Evolutionary conservation across 2,329 filamentous ascomycete species (phyloP), one percentile per base, ranked within the genome.

Genomic region (Scorias spongiosa): DNA sequence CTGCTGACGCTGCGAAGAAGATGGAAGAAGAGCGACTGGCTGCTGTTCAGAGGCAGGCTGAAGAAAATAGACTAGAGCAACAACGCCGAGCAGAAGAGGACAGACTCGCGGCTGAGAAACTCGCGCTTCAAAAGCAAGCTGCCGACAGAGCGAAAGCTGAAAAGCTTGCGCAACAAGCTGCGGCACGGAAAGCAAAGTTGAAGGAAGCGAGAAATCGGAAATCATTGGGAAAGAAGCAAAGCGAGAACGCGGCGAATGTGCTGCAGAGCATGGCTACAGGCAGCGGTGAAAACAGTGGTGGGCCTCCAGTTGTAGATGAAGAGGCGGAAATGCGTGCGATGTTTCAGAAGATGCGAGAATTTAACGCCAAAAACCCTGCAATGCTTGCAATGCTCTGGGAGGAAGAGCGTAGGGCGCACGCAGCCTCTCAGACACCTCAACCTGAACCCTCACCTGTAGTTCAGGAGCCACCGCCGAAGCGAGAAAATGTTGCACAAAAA

Each of bases 261-360:
- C 43, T 58, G 41, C 51, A 54, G 26, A 48, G 51, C 30, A 49
- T 56, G 49, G 50, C 50, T 10, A 46, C 49, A 20, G 44, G 45
- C 9, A 29, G 26, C 2, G 40, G 18, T 12, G 9, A 42, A 14
- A 46, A 44, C 9, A 29, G 26, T 10, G 20, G 15, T 12, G 26
- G 30, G n/a, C 40, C 40, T 2, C 18, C 39, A 29, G 44, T 42
- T 2, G 61, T 61, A 32, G 61, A 60, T 17, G 65, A 72, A 41
- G 72, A 71, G 47, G 56, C 59, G 2, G 67, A 75, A 51, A 72
- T 76, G 57, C 66, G 69, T 45, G 61, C 62, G 2, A 69, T 76
- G 65, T 71, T 76, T 57, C 66, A 71, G 30, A 74, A 71, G 50
- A 76, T 78, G 71, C 64, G 72, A 34, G 67, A 75, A 47, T 68